These are phyloP conservation scores for Isatis tinctoria DNA, from an alignment of 345 rosid species.

Conservation along the genomic window DNA sequence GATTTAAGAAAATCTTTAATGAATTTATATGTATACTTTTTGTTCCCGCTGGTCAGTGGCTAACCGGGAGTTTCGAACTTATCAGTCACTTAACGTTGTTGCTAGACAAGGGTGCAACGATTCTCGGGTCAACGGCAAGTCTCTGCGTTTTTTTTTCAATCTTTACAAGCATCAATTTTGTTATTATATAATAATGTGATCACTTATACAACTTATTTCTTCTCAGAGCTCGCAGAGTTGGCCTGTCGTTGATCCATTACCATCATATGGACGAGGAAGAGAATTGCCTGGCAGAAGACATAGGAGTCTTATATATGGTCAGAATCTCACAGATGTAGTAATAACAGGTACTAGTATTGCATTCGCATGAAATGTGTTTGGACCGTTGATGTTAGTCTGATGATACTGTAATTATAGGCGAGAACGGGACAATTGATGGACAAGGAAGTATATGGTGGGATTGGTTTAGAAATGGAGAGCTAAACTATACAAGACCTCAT, in stretches of 20 bases:
- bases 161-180: not conserved
- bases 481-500: slow-evolving; percentile 91
- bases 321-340: slow-evolving; percentile 81
- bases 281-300: slow-evolving; percentile 88
- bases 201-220: not conserved
- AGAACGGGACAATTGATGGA: slow-evolving; percentile 92
- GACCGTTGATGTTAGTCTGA: not conserved
- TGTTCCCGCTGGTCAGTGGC: slow-evolving; percentile 93
- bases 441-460: slow-evolving; percentile 96
- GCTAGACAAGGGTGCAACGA: slow-evolving; percentile 84
- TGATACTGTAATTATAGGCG: slow-evolving; percentile 47
- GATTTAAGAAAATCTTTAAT: no score
- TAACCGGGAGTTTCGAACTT: slow-evolving; percentile 97
- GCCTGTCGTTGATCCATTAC: slow-evolving; percentile 94
- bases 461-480: slow-evolving; percentile 58
- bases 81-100: slow-evolving; percentile 91
- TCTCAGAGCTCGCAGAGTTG: slow-evolving; percentile 67
- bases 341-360: slow-evolving; percentile 62
- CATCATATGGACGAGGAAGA: slow-evolving; percentile 96
- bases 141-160: slow-evolving; percentile 9
- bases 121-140: slow-evolving; percentile 87
- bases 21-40: no score
- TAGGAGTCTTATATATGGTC: slow-evolving; percentile 87
- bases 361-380: not conserved
- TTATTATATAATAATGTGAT: not conserved